phyloP scores from a whole-genome alignment of 176 grass and related monocot genomes.

The Ananas comosus region DNA sequence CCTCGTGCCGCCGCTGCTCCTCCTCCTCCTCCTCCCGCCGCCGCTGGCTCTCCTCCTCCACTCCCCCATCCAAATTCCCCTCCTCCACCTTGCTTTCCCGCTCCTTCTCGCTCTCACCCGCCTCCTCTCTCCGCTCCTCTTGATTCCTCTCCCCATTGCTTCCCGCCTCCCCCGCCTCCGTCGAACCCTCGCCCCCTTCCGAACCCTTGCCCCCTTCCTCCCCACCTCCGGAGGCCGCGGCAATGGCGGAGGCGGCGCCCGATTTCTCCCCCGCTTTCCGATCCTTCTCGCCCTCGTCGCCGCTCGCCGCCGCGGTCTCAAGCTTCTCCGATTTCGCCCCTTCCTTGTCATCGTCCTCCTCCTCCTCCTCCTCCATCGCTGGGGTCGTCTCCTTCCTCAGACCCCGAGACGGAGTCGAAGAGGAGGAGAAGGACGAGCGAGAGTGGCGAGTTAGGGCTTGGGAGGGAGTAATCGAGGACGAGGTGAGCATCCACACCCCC shows the following conservation, averaged over 20 bases:
- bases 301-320: slow-evolving; percentile 10
- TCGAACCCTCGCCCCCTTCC: background rate
- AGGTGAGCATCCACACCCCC: slow-evolving; percentile 64
- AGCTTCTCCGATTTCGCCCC: background rate
- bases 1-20: slow-evolving; percentile 41
- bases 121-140: background rate
- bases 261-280: background rate
- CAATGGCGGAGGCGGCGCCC: background rate
- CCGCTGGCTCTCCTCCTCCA: slow-evolving; percentile 49
- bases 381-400: slow-evolving; percentile 8
- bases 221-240: slow-evolving; percentile 6
- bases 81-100: slow-evolving; percentile 31
- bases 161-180: background rate
- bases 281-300: slow-evolving; percentile 16
- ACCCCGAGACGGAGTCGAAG: slow-evolving; percentile 19
- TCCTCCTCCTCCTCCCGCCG: slow-evolving; percentile 31
- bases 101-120: slow-evolving; percentile 11
- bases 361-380: slow-evolving; percentile 3
- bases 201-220: background rate
- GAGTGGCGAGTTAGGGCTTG: slow-evolving; percentile 7
- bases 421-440: slow-evolving; percentile 21
- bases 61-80: slow-evolving; percentile 58
- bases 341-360: background rate
- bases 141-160: background rate
- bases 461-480: slow-evolving; percentile 29